phyloP scores from a whole-genome alignment of 2,329 filamentous ascomycete species.

The Fusarium incarnatum region DNA sequence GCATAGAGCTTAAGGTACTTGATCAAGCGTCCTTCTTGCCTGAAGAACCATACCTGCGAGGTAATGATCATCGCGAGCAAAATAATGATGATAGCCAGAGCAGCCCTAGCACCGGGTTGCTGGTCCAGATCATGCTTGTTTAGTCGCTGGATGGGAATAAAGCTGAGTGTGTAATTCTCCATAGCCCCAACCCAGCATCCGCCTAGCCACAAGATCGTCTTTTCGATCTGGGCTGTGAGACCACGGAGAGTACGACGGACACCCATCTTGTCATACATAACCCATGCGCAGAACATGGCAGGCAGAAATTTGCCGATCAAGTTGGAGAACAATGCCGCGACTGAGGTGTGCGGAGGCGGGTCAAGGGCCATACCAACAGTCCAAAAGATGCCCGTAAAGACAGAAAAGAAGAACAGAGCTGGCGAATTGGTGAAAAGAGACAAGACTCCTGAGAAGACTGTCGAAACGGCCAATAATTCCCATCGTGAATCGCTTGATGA shows the following conservation, averaged over 20 bases:
- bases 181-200: conserved; percentile 90
- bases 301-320: conserved; percentile 86
- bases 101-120: conserved; percentile 88
- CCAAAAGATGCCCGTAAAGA: conserved; percentile 86
- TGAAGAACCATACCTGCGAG: conserved; percentile 86
- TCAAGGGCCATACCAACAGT: conserved; percentile 92
- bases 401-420: conserved; percentile 83
- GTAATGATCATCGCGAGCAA: conserved; percentile 75
- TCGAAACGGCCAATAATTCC: conserved; percentile 83
- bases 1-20: conserved; percentile 83
- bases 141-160: conserved; percentile 93
- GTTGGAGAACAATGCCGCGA: conserved; percentile 79
- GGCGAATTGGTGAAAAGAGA: conserved; percentile 86
- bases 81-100: conserved; percentile 81
- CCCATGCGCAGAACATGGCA: conserved; percentile 86
- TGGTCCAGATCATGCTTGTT: conserved; percentile 88
- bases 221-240: conserved; percentile 86
- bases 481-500: conserved; percentile 83
- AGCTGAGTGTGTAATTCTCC: conserved; percentile 94
- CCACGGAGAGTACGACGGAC: conserved; percentile 76
- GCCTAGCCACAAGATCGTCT: conserved; percentile 89
- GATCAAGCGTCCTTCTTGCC: conserved; percentile 83
- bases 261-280: conserved; percentile 86
- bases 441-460: conserved; percentile 80
- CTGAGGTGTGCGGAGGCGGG: conserved; percentile 75